Percentiles rank a stretch among this genome's conserved stretches.
These are phyloP conservation scores for Talaromyces sp. DNA, from an alignment of 2,329 filamentous ascomycete species.

Conservation along the genomic window DNA sequence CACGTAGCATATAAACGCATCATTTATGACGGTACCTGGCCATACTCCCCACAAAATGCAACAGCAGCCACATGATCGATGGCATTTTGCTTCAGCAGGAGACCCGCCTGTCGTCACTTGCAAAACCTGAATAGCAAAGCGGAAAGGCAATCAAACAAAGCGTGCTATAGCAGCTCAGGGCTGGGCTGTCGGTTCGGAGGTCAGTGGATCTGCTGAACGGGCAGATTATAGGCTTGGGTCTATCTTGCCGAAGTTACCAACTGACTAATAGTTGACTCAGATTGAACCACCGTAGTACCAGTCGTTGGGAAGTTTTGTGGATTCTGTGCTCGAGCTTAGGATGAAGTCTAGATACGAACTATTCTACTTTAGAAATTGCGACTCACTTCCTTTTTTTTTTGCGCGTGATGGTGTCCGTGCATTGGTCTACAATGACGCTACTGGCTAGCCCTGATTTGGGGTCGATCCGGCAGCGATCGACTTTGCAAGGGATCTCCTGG, in stretches of 20 bases:
- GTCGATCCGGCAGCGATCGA: constrained; percentile 13
- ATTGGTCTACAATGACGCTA: constrained; percentile 11
- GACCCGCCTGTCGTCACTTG: constrained; percentile 8
- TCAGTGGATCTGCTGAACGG: constrained; percentile 7
- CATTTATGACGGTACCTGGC: constrained; percentile 14
- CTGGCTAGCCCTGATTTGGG: constrained; percentile 10
- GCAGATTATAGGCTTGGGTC: constrained; percentile 10
- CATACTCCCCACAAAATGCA: constrained; percentile 21
- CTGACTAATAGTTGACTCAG: constrained; percentile 14
- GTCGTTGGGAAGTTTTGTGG: constrained; percentile 6
- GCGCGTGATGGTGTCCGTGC: constrained; percentile 20
- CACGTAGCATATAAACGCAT: constrained; percentile 2
- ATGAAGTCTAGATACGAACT: constrained; percentile 7
- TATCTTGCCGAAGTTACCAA: constrained; percentile 11
- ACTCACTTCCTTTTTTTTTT: constrained; percentile 11
- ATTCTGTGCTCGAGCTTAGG: constrained; percentile 9
- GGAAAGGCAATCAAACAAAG: neutral
- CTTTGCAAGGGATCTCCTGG: constrained; percentile 1
- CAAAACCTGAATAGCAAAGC: neutral
- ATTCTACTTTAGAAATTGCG: constrained; percentile 2
- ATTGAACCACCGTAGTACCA: neutral
- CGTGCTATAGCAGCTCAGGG: constrained; percentile 3
- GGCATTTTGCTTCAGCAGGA: constrained; percentile 8
- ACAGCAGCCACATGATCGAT: constrained; percentile 21
- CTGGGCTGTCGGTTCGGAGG: constrained; percentile 10